phyloP scores from a whole-genome alignment of 2,329 filamentous ascomycete species.

The Trichoderma sp. region DNA sequence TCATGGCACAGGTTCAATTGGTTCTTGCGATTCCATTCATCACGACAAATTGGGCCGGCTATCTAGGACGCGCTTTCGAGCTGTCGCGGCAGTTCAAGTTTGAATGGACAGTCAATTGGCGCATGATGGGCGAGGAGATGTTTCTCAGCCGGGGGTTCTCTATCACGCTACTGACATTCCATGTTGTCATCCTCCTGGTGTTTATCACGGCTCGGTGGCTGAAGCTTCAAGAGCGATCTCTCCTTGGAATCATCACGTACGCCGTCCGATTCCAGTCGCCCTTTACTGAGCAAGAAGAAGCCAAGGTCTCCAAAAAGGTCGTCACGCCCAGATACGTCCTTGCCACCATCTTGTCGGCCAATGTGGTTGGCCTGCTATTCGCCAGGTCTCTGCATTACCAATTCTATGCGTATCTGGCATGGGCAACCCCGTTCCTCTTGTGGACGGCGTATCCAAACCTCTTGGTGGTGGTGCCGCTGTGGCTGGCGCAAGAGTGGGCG shows the following conservation, averaged over 20 bases:
- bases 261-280: slow-evolving; percentile 48
- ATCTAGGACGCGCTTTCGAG: slow-evolving; percentile 84
- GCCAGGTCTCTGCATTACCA: slow-evolving; percentile 91
- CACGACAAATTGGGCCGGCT: slow-evolving; percentile 64
- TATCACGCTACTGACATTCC: slow-evolving; percentile 63
- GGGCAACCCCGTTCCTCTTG: slow-evolving; percentile 83
- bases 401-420: slow-evolving; percentile 89
- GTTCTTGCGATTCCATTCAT: slow-evolving; percentile 68
- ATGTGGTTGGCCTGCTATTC: slow-evolving; percentile 78
- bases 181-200: slow-evolving; percentile 63
- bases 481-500: slow-evolving; percentile 82
- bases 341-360: slow-evolving; percentile 74
- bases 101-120: slow-evolving; percentile 99
- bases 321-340: slow-evolving; percentile 73
- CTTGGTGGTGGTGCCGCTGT: slow-evolving; percentile 66
- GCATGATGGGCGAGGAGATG: slow-evolving; percentile 80
- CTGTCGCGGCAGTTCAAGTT: slow-evolving; percentile 89
- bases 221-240: slow-evolving; percentile 61
- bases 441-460: slow-evolving; percentile 76
- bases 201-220: slow-evolving; percentile 74
- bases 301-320: slow-evolving; percentile 53
- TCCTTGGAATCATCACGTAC: slow-evolving; percentile 54
- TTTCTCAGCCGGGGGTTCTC: slow-evolving; percentile 75
- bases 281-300: slow-evolving; percentile 55
- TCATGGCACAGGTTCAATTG: slow-evolving; percentile 80